Conservation (phyloP, 225 moss, liverwort and hornwort genomes). For the Polytrichum commune region DNA sequence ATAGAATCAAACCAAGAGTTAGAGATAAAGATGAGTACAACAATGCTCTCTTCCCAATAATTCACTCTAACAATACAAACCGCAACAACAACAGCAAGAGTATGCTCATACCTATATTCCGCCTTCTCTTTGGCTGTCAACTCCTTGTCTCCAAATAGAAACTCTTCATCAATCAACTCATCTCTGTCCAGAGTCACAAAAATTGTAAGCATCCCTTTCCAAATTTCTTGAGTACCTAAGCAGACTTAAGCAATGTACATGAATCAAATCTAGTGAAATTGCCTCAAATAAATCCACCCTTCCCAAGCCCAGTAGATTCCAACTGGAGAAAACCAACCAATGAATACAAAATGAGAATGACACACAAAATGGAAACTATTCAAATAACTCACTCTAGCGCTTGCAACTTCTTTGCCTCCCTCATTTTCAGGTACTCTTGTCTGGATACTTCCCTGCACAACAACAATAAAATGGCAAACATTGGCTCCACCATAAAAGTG, state of each 20-base stretch:
- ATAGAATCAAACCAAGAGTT: no score
- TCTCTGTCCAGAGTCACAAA: slow-evolving; percentile 38
- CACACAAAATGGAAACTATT: not conserved
- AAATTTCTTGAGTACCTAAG: no score
- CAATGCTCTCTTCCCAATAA: not conserved
- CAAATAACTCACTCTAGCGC: slow-evolving; percentile 45
- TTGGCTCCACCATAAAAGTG: slow-evolving; percentile 7
- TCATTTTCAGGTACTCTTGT: slow-evolving; percentile 57
- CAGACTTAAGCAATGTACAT: not conserved
- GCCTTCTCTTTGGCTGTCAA: slow-evolving; percentile 53
- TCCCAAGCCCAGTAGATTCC: no score
- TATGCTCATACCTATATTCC: slow-evolving; percentile 28
- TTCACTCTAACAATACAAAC: not conserved
- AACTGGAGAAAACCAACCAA: not conserved
- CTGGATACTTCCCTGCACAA: slow-evolving; percentile 43
- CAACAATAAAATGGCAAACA: slow-evolving; percentile 10
- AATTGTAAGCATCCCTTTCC: not conserved
- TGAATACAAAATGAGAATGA: not conserved
- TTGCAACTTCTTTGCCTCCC: slow-evolving; percentile 56
- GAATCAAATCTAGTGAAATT: no score
- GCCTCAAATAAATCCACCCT: no score
- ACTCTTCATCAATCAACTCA: slow-evolving; percentile 59
- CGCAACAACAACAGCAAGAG: not conserved
- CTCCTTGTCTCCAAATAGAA: slow-evolving; percentile 44
- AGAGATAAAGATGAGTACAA: slow-evolving; percentile 3